phyloP scores from a whole-genome alignment of 176 grass and related monocot species.

The Bothriochloa decipiens region DNA sequence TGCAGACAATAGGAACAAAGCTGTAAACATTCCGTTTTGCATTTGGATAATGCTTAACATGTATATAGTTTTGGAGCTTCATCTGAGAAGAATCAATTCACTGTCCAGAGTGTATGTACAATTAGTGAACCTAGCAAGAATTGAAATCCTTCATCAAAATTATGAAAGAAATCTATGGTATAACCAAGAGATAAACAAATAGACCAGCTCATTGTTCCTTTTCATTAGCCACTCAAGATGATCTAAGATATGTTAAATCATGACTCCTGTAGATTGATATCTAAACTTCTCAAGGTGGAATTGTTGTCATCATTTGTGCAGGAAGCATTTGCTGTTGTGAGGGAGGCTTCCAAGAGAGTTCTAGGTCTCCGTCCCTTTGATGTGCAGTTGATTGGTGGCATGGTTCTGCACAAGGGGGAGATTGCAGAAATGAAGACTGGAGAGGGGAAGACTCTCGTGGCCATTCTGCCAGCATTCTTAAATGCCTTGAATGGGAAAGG shows the following conservation, averaged over 20 bases:
- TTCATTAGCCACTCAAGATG: conserved; percentile 24
- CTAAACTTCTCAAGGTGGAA: conserved; percentile 23
- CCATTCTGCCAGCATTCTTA: conserved; percentile 87
- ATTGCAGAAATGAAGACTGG: conserved; percentile 98
- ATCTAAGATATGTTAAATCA: conserved; percentile 11
- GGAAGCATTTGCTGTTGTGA: conserved; percentile 96
- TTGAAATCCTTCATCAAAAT: not conserved
- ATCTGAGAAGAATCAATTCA: not conserved
- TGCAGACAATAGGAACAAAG: not conserved
- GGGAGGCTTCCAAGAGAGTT: conserved; percentile 97
- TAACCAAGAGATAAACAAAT: not conserved
- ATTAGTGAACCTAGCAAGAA: not conserved
- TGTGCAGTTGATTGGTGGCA: conserved; percentile 88
- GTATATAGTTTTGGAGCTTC: conserved; percentile 1
- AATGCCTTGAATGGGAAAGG: conserved; percentile 95
- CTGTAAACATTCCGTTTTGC: conserved; percentile 6
- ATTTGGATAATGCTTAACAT: not conserved
- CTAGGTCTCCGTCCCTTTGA: conserved; percentile 92
- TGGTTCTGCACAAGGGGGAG: conserved; percentile 97
- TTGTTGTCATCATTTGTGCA: conserved; percentile 33
- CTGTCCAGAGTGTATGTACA: conserved; percentile 6
- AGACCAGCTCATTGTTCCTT: conserved; percentile 2
- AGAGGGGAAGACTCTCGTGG: conserved; percentile 99
- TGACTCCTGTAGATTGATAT: conserved; percentile 14
- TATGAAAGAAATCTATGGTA: not conserved